Percentiles rank a stretch among this genome's conserved stretches.
Evolutionary conservation across 495 filamentous ascomycete species (phyloP).

Genomic region (Clavariopsis aquatica): DNA sequence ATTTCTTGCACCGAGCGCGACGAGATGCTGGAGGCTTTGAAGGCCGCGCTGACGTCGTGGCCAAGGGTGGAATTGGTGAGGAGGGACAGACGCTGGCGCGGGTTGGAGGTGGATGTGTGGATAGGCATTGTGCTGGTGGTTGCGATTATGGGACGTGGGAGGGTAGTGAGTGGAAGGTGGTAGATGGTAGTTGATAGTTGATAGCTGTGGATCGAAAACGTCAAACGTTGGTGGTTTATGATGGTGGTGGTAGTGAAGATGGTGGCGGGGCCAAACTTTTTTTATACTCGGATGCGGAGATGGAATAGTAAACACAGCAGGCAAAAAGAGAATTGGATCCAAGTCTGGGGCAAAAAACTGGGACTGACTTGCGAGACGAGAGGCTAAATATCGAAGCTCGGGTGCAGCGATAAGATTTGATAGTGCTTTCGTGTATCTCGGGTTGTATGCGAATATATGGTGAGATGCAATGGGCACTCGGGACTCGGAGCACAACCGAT

Average conservation of each 20-base stretch:
- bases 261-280: constrained; percentile 7
- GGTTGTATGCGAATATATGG: constrained; percentile 4
- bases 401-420: neutral
- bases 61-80: constrained; percentile 39
- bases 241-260: neutral
- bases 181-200: too few species aligned
- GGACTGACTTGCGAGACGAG: constrained; percentile 14
- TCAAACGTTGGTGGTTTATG: too few species aligned
- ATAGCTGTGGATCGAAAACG: too few species aligned
- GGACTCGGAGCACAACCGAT: constrained; percentile 15
- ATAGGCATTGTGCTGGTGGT: constrained; percentile 26
- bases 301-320: constrained; percentile 11
- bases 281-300: neutral
- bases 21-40: constrained; percentile 37
- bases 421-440: neutral
- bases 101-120: constrained; percentile 27
- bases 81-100: constrained; percentile 41
- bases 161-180: neutral
- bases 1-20: constrained; percentile 27
- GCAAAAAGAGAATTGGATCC: constrained; percentile 14
- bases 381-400: neutral
- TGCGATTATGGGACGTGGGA: neutral
- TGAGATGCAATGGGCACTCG: neutral
- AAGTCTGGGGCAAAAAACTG: constrained; percentile 23
- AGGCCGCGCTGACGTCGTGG: constrained; percentile 40